Evolutionary conservation across 2,329 filamentous ascomycete species (phyloP), one percentile per base, ranked within the genome.

Genomic region (Arachnopeziza araneosa): DNA sequence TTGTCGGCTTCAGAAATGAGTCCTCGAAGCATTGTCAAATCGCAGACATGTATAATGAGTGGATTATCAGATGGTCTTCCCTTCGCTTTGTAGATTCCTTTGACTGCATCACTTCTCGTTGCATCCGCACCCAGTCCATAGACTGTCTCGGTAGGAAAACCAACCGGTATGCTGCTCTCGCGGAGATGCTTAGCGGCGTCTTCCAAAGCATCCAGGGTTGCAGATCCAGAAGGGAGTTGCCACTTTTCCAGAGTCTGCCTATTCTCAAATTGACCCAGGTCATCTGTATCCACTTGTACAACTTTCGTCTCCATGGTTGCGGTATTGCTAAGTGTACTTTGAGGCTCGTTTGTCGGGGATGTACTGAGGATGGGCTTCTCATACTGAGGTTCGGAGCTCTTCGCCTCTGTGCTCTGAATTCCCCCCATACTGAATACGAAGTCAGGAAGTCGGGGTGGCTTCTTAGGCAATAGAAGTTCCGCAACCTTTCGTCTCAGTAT

Each of bases 51-150:
- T 24, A 97, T 87, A 67, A 99, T 99, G 60, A 99, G 83, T 21
- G 95, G 95, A 73, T 99, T 99, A 72, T 99, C 95, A 7, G 89
- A 89, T 2, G 95, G 95, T 58, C 95, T 79, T 59, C 91, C 89
- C 76, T 99, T 99, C 56, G 91, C 92, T 23, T 84, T 81, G 74
- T 95, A 99, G 66, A 99, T 99, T n/a, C 92, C 93, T 70, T 83
- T 86, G 7, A 98, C 93, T 1, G 93, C 89, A 24, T 78, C 80
- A 69, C 87, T 91, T 68, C 91, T 84, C 24, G 93, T 98, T 12
- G 95, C 95, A 76, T 98, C 95, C 17, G 95, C 95, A n/a, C 92
- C 95, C 8, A 99, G 82, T 0, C 95, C 95, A 73, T 99, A 99
- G 0, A 99, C 95, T 0, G 95, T 99, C 76, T 99, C 95, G 0